Evolutionary conservation across 768 basidiomycete species (phyloP), one percentile per base, ranked within the genome.

Genomic region (Nevesoporus exiguus): DNA sequence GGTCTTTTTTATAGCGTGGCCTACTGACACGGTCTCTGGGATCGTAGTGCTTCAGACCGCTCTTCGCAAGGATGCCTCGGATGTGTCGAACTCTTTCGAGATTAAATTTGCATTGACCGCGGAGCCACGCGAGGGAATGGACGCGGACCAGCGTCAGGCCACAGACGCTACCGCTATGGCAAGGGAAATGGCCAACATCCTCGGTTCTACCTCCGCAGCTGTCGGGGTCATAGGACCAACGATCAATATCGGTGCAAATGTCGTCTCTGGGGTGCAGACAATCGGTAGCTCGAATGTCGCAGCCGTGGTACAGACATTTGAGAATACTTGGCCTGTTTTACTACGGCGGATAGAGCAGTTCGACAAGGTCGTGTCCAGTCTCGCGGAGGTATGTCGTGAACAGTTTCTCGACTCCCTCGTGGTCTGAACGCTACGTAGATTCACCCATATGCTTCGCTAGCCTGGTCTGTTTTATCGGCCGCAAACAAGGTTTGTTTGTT

Each of bases 361-460:
- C 3, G 19, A 55, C 22, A 19, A 34, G 47, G 27, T 51, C 2
- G 34, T 51, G 14, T 6, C 47, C 7, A 17, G 22, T 29, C 9
- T 49, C 9, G 53, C 31, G 30, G 8, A 49, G 47, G 42, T 54
- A 44, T 24, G 13, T 49, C 5, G 6, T 24, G 9, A 5, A 6
- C 13, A 8, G n/a, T 22, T 1, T 54, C 13, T 36, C 14, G 33
- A 29, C 40, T 5, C 11, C 14, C 27, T 24, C 29, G 8, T 2
- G 5, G 13, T 41, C 49, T 51, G 15, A 51, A 29, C 19, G 17
- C 10, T 3, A 10, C 19, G 15, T 17, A 54, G 56, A 31, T 54
- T n/a, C 52, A 54, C 31, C 56, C 52, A 10, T 54, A 50, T 47
- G 15, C 33, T 3, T 57, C 49, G 2, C 22, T 55, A 8, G 48